phyloP scores from a whole-genome alignment of 1,139 yeast genomes.

The Sugiyamaella sp. region DNA sequence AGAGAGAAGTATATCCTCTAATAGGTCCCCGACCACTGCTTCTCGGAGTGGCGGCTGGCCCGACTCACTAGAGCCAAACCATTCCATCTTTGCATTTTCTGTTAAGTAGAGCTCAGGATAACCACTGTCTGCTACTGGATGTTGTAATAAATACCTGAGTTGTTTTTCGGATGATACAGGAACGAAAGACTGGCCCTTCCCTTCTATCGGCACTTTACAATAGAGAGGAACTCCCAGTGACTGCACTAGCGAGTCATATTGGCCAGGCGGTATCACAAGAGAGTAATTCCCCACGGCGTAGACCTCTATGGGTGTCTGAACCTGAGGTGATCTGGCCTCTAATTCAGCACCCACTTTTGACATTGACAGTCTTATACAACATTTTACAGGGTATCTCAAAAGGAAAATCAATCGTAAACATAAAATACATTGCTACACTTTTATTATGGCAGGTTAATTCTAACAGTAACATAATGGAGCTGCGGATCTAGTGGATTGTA shows the following conservation, averaged over 20 bases:
- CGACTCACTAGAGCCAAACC: background rate
- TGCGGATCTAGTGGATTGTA: too few species aligned
- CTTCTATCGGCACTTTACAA: background rate
- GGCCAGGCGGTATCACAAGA: conserved; percentile 3
- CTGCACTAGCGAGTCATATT: conserved; percentile 2
- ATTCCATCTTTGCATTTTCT: conserved; percentile 14
- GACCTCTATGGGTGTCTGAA: background rate
- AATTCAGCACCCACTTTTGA: background rate
- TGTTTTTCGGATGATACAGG: conserved; percentile 13
- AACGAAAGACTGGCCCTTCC: background rate
- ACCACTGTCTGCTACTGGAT: background rate
- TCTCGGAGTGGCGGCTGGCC: background rate
- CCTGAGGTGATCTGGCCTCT: background rate
- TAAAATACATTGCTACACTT: background rate
- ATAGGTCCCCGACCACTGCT: background rate
- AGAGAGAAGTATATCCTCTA: background rate
- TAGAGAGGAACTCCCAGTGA: conserved; percentile 8
- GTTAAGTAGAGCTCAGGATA: conserved; percentile 18
- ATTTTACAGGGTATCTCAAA: too few species aligned
- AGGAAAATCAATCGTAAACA: background rate
- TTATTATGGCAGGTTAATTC: background rate
- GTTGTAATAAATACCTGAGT: conserved; percentile 7
- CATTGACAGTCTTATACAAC: background rate
- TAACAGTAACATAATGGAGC: too few species aligned
- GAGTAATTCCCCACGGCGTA: conserved; percentile 5